These are phyloP conservation scores for Fragaria iinumae DNA, from an alignment of 306 rosid species.

Conservation along the genomic window DNA sequence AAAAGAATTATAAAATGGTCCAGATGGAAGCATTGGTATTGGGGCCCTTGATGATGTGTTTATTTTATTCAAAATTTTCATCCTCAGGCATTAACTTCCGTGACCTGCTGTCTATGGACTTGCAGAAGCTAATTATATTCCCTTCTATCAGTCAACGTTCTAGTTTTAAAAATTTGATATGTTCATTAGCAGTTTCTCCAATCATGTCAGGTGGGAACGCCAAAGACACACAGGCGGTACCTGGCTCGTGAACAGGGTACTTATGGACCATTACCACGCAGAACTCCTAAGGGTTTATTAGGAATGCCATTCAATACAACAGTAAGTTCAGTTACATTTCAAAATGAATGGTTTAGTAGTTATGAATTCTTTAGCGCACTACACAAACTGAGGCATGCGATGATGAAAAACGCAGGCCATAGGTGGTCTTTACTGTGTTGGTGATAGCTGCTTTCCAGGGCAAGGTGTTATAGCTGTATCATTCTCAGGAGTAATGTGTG, in stretches of 20 bases:
- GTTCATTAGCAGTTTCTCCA: conserved; percentile 6
- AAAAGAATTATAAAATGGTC: neutral
- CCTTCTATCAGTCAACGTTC: neutral
- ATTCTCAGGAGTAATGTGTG: conserved; percentile 96
- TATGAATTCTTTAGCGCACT: conserved; percentile 16
- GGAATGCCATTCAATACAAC: conserved; percentile 99
- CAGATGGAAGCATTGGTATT: neutral
- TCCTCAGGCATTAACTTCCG: neutral
- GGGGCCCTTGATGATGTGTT: neutral
- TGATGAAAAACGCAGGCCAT: conserved; percentile 59
- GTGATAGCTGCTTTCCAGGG: conserved; percentile 99
- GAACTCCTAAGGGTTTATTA: conserved; percentile 76
- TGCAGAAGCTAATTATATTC: neutral
- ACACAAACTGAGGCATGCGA: conserved; percentile 9
- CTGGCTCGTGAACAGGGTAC: conserved; percentile 88
- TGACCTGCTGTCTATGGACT: neutral
- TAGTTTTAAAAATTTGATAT: conserved; percentile 3
- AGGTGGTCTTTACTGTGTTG: conserved; percentile 91
- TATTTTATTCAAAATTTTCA: neutral
- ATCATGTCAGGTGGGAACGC: conserved; percentile 81
- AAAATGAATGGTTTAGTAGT: conserved; percentile 18
- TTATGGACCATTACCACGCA: conserved; percentile 92
- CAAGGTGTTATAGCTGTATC: conserved; percentile 98
- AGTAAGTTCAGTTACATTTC: conserved; percentile 44
- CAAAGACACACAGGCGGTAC: conserved; percentile 86